Conservation (phyloP, 768 basidiomycete genomes). For the Lentinula lateritia region DNA sequence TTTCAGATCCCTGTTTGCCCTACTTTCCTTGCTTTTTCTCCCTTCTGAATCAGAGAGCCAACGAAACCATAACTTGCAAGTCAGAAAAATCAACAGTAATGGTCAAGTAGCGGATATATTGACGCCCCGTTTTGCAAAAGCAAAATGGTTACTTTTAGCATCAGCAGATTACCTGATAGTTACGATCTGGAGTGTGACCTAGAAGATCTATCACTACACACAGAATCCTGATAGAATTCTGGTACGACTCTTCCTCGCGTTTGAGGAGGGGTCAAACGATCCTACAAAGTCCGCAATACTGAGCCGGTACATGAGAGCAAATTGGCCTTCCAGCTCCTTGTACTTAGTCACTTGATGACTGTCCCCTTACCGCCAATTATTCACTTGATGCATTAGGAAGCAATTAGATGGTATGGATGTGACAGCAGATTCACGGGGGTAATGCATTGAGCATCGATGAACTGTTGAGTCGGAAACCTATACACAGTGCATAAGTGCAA, state of each 20-base stretch:
- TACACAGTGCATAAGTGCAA: too few relatives aligned
- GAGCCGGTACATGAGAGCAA: slow-evolving; percentile 27
- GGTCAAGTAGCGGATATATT: too few relatives aligned
- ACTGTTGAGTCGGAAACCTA: background rate
- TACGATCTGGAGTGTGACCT: slow-evolving; percentile 31
- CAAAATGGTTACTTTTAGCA: too few relatives aligned
- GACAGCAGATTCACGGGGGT: slow-evolving; percentile 40
- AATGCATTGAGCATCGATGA: slow-evolving; percentile 1
- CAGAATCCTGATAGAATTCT: slow-evolving; percentile 17
- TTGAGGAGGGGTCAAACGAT: slow-evolving; percentile 27
- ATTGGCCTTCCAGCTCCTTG: slow-evolving; percentile 25
- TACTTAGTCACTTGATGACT: slow-evolving; percentile 10
- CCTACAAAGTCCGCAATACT: slow-evolving; percentile 17
- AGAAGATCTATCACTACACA: slow-evolving; percentile 29
- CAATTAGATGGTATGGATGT: slow-evolving; percentile 34
- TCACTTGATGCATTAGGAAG: slow-evolving; percentile 27
- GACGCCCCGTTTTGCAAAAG: too few relatives aligned
- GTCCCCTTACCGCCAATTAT: slow-evolving; percentile 17
- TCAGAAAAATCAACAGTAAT: too few relatives aligned
- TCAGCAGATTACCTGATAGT: slow-evolving; percentile 15
- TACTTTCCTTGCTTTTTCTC: too few relatives aligned
- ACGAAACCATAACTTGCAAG: too few relatives aligned
- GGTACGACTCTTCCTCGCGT: slow-evolving; percentile 27
- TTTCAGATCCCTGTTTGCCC: too few relatives aligned
- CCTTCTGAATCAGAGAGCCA: too few relatives aligned